phyloP scores from a whole-genome alignment of 345 rosid species.

The Salix suchowensis region DNA sequence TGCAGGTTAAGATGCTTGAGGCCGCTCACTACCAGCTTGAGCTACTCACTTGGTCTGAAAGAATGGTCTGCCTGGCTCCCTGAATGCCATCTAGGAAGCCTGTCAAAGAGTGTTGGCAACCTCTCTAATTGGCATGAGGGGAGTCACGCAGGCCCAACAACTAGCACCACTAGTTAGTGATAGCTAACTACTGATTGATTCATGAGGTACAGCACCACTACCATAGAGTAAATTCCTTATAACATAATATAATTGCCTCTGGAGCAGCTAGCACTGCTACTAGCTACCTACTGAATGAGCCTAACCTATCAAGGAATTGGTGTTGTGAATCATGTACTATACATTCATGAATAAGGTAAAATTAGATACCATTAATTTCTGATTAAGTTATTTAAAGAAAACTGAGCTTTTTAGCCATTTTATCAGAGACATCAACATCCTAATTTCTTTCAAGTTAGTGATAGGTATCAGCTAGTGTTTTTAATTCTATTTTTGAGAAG shows the following conservation, averaged over 20 bases:
- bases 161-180: no score
- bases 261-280: neutral
- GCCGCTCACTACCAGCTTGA: neutral
- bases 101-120: conserved; percentile 31
- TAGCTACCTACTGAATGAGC: neutral
- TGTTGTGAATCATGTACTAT: neutral
- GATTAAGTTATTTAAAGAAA: neutral
- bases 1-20: neutral
- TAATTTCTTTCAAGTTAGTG: neutral
- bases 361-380: neutral
- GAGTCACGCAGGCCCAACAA: conserved; percentile 46
- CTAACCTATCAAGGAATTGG: neutral
- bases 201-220: neutral
- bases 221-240: neutral
- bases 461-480: neutral
- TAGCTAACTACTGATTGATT: no score
- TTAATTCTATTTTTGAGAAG: neutral
- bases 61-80: conserved; percentile 61
- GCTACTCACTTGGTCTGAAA: neutral
- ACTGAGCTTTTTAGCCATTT: neutral
- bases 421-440: neutral
- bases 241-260: neutral
- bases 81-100: conserved; percentile 57
- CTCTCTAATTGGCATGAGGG: conserved; percentile 49
- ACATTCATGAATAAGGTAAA: neutral